Evolutionary conservation across 2,329 filamentous ascomycete species (phyloP).

Genomic region (Samsoniella hepiali): DNA sequence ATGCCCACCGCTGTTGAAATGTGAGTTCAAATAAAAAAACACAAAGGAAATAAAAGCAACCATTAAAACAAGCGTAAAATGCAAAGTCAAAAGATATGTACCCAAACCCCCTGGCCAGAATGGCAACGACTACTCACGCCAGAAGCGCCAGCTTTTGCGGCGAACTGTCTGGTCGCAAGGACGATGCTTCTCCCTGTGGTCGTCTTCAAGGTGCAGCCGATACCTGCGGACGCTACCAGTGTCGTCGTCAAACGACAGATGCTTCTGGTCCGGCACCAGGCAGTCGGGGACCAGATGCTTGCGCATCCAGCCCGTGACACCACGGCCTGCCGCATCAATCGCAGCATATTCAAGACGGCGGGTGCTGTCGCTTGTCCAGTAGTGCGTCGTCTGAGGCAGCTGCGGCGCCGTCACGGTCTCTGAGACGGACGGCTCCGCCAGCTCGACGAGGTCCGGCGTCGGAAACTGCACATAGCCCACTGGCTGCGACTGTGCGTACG

Average conservation of each 20-base stretch:
- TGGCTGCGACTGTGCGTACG: slow-evolving; percentile 30
- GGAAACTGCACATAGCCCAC: slow-evolving; percentile 51
- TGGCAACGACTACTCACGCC: slow-evolving; percentile 18
- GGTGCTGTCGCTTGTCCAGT: slow-evolving; percentile 64
- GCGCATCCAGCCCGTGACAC: slow-evolving; percentile 59
- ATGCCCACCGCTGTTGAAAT: slow-evolving; percentile 28
- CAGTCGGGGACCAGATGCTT: slow-evolving; percentile 59
- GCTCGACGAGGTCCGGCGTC: slow-evolving; percentile 38
- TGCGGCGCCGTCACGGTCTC: slow-evolving; percentile 30
- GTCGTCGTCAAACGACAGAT: slow-evolving; percentile 59
- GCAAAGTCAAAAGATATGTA: background rate
- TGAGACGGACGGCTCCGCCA: slow-evolving; percentile 24
- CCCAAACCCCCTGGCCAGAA: no score
- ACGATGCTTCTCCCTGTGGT: slow-evolving; percentile 30
- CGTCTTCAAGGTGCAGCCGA: slow-evolving; percentile 54
- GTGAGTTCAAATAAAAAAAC: background rate
- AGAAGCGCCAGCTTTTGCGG: slow-evolving; percentile 21
- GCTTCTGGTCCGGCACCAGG: slow-evolving; percentile 50
- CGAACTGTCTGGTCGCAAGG: slow-evolving; percentile 7
- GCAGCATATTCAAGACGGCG: slow-evolving; percentile 63
- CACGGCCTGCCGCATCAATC: slow-evolving; percentile 59
- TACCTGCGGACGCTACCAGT: slow-evolving; percentile 62
- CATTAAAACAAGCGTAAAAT: slow-evolving; percentile 15
- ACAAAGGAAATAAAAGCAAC: slow-evolving; percentile 13
- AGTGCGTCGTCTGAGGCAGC: slow-evolving; percentile 59